Percentiles rank a stretch among this genome's conserved stretches.
Evolutionary conservation across 2,329 filamentous ascomycete species (phyloP).

Genomic region (Monilinia vaccinii-corymbosi): DNA sequence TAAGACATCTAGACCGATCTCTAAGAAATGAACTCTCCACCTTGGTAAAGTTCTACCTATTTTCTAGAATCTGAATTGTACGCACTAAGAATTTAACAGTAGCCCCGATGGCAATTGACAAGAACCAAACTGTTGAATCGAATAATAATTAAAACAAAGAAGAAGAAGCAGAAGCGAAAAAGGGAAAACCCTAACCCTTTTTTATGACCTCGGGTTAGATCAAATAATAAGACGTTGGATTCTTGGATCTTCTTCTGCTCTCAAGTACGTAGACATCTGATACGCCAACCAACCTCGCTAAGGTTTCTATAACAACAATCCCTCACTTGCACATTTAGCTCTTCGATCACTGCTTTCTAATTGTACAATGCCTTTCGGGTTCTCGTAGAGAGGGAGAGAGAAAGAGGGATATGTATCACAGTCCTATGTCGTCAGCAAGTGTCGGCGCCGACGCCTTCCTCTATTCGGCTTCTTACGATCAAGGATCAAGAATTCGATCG

Average conservation of each 20-base stretch:
- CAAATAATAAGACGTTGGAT: too few relatives aligned
- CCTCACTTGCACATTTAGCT: background rate
- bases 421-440: slow-evolving; percentile 5
- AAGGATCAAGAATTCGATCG: background rate
- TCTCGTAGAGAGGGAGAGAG: too few relatives aligned
- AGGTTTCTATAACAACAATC: background rate
- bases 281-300: background rate
- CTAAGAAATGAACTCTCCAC: background rate
- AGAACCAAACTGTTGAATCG: too few relatives aligned
- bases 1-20: slow-evolving; percentile 4
- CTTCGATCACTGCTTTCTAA: too few relatives aligned
- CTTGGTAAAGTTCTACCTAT: background rate
- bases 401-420: background rate
- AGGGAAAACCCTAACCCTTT: too few relatives aligned
- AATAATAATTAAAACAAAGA: too few relatives aligned
- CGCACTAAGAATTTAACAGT: too few relatives aligned
- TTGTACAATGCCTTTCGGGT: background rate
- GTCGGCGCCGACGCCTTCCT: background rate
- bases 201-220: too few relatives aligned
- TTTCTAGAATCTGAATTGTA: background rate
- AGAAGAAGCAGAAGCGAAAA: background rate
- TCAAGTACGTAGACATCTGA: background rate
- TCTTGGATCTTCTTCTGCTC: too few relatives aligned
- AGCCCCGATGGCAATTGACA: too few relatives aligned
- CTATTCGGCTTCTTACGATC: background rate